Base-by-base conservation (phyloP, 2,329 filamentous ascomycete genomes). In the Exophiala dermatitidis region DNA sequence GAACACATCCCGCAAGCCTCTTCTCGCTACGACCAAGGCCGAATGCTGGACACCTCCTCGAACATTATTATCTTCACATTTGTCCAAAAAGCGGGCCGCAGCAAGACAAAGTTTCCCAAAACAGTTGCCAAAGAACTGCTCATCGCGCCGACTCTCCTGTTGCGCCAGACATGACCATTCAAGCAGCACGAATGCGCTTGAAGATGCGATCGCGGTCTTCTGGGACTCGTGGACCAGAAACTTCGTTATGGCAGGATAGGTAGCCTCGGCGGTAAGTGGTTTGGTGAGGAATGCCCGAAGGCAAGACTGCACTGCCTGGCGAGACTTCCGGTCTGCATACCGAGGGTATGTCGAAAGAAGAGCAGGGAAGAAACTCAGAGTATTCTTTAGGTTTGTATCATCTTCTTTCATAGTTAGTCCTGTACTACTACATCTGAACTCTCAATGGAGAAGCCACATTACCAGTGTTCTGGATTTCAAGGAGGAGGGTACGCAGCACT, bases 101-200 rank as follows among this genome's bases (percentile, higher is more conserved):
- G 85, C 80, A 33, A 80, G 69, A 30, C 94, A 72, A 40, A 93
- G 72, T 33, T 88, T 83, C 58, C 77, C 64, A 38, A 71, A 67
- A 53, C 60, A 76, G 65, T 49, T 81, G 80, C 59, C 56, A 67
- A 83, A 83, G 64, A 75, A 75, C 47, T 81, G 78, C 30, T 79
- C 68, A 46, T 71, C 80, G 45, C 77, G 77, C 32, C 80, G 80
- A 29, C 90, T 75, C 53, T 85, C 78, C 64, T 90, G 83, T 62
- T 95, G 79, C 47, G 96, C 72, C 53, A 91, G 69, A 54, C 85
- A 86, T 69, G 84, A 89, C 91, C 91, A 98, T 69, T 95, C 88
- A 9, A 93, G 78, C 62, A 98, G 75, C 46, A 95, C 88, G 67
- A 96, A 95, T 3, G 90, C 87, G 69, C 83, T 94, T 41, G 79